These are phyloP conservation scores for Rhipidocladum racemiflorum DNA, from an alignment of 176 grass and related monocot genomes.

Conservation along the genomic window DNA sequence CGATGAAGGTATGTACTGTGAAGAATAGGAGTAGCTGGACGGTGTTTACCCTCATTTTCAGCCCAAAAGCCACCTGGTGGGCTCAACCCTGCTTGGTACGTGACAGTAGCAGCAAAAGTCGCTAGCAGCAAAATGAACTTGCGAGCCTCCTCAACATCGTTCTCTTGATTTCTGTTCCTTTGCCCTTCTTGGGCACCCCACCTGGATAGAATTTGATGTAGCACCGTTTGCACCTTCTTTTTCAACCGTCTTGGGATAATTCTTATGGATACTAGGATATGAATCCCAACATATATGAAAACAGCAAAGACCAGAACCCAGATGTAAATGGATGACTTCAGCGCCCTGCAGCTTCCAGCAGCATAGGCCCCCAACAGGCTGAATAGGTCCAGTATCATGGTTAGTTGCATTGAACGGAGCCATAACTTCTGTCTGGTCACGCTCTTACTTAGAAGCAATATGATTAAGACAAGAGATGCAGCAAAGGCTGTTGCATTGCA, in stretches of 20 bases:
- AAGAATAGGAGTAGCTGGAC: conserved; percentile 43
- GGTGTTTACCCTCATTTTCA: conserved; percentile 7
- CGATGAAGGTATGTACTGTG: background rate
- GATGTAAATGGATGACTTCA: conserved; percentile 42
- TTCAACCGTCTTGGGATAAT: conserved; percentile 20
- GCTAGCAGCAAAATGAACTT: conserved; percentile 49
- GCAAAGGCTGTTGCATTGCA: conserved; percentile 48
- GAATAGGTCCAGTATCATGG: conserved; percentile 47
- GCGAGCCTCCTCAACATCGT: conserved; percentile 22
- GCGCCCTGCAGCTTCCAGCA: conserved; percentile 41
- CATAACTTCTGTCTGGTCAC: conserved; percentile 22
- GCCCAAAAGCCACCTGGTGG: conserved; percentile 54
- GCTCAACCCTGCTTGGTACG: conserved; percentile 49
- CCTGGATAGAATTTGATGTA: background rate
- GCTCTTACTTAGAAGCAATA: conserved; percentile 49
- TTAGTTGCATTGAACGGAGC: conserved; percentile 43
- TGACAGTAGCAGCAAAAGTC: conserved; percentile 40
- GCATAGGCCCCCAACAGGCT: conserved; percentile 55
- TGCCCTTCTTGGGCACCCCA: background rate
- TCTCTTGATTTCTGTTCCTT: background rate
- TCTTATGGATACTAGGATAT: conserved; percentile 27
- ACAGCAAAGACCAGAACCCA: conserved; percentile 39
- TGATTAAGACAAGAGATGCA: conserved; percentile 54
- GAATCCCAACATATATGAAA: conserved; percentile 34
- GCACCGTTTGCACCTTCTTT: background rate